Evolutionary conservation across 257 asterid genomes (phyloP).

Genomic region (Anisodus tanguticus): DNA sequence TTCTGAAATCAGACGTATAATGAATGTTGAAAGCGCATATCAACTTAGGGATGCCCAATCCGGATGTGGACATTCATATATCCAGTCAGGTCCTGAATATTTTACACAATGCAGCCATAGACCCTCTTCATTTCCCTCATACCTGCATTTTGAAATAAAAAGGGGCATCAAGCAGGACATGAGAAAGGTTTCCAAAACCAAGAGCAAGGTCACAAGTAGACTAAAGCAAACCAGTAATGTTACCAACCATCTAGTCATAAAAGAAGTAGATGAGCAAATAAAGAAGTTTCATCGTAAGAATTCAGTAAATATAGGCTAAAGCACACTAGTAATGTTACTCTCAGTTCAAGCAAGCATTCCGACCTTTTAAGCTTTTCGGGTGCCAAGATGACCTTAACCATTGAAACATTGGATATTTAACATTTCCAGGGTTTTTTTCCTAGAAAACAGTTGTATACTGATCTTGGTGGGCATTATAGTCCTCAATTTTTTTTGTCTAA

Average conservation of each 20-base stretch:
- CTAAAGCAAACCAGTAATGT: too few relatives aligned
- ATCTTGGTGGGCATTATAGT: constrained; percentile 24
- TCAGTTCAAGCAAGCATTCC: too few relatives aligned
- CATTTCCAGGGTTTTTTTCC: not conserved
- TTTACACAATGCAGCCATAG: constrained; percentile 86
- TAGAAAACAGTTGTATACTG: not conserved
- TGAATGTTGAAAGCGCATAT: not conserved
- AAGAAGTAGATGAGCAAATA: too few relatives aligned
- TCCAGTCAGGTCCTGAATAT: constrained; percentile 89
- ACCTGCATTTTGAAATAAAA: constrained; percentile 58
- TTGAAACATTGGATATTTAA: not conserved
- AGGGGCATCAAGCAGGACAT: not conserved
- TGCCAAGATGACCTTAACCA: constrained; percentile 23
- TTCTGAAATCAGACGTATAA: constrained; percentile 20
- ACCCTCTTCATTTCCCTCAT: constrained; percentile 76
- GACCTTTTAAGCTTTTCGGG: too few relatives aligned
- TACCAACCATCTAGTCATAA: too few relatives aligned
- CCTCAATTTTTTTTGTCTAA: not conserved
- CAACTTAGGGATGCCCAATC: constrained; percentile 64
- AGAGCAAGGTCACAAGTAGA: not conserved
- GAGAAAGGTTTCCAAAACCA: constrained; percentile 12
- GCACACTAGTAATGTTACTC: too few relatives aligned
- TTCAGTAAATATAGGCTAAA: too few relatives aligned
- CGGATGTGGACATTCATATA: constrained; percentile 80
- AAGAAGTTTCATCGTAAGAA: too few relatives aligned